Evolutionary conservation across 805 yeast species (phyloP).

Genomic region (Wickerhamiella dianesei): DNA sequence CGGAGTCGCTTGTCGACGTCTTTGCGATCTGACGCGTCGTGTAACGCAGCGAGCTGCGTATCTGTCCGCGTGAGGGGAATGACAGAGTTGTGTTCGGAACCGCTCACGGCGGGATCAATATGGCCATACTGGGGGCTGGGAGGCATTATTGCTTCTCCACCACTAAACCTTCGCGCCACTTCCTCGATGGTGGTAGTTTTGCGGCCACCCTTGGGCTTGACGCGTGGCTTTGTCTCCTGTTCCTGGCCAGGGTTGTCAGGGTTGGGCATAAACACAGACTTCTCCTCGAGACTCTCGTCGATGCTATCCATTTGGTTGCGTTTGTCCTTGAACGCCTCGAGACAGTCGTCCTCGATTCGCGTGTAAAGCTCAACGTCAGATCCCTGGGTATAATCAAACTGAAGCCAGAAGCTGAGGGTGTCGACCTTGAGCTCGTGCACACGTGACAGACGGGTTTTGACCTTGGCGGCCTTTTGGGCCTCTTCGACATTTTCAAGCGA

Average conservation of each 20-base stretch:
- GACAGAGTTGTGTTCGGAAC: neutral
- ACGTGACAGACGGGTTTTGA: neutral
- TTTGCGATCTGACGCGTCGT: neutral
- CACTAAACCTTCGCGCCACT: neutral
- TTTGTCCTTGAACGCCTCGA: neutral
- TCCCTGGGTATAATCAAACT: neutral
- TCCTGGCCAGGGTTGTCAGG: neutral
- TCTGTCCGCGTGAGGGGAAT: neutral
- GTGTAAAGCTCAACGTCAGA: neutral
- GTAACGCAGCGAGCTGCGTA: neutral
- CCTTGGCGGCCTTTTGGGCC: neutral
- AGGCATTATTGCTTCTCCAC: neutral
- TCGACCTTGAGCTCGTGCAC: neutral
- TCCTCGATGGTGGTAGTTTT: neutral
- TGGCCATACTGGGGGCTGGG: neutral
- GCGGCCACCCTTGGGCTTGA: neutral
- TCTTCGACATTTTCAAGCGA: neutral
- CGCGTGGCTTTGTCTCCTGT: neutral
- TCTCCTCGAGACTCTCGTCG: neutral
- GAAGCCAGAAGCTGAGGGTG: neutral
- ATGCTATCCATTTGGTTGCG: neutral
- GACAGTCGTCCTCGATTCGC: neutral
- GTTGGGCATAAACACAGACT: neutral
- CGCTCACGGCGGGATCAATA: neutral
- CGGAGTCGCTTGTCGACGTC: neutral